phyloP scores from a whole-genome alignment of 2,329 filamentous ascomycete species.

The Colletotrichum aenigma region DNA sequence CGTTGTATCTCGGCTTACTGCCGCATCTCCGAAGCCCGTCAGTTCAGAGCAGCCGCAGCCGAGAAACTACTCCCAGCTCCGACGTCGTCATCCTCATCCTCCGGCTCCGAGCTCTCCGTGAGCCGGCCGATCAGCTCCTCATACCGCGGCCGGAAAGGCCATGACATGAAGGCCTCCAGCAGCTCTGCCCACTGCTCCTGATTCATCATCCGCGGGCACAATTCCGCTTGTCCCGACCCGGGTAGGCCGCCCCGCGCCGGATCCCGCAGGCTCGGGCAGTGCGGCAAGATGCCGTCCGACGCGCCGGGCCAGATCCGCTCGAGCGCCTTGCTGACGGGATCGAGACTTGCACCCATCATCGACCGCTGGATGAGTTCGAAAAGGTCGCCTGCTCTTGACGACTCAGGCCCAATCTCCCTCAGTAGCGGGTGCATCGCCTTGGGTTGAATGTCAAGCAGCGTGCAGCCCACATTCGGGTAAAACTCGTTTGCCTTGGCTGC shows the following conservation, averaged over 20 bases:
- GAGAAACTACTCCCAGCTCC: not conserved
- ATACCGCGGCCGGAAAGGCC: slow-evolving; percentile 66
- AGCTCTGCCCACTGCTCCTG: slow-evolving; percentile 62
- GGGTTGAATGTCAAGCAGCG: slow-evolving; percentile 72
- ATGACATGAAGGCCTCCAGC: slow-evolving; percentile 63
- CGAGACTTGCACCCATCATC: slow-evolving; percentile 37
- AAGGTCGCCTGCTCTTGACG: slow-evolving; percentile 48
- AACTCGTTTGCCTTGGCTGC: slow-evolving; percentile 63
- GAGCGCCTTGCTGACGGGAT: slow-evolving; percentile 48
- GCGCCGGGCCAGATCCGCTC: slow-evolving; percentile 65
- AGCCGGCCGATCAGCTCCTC: slow-evolving; percentile 50
- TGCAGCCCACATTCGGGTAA: slow-evolving; percentile 62
- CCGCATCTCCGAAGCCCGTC: not conserved
- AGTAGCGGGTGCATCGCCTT: slow-evolving; percentile 54
- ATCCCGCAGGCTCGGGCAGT: slow-evolving; percentile 56
- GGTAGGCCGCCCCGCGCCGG: slow-evolving; percentile 49
- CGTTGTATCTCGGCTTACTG: not conserved
- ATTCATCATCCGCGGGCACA: slow-evolving; percentile 55
- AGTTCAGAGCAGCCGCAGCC: not conserved
- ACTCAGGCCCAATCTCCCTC: slow-evolving; percentile 44
- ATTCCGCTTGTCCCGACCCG: slow-evolving; percentile 38
- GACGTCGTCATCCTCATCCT: slow-evolving; percentile 23
- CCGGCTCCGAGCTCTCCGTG: slow-evolving; percentile 20
- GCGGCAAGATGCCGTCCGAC: slow-evolving; percentile 52
- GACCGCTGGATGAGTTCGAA: slow-evolving; percentile 56